phyloP scores from a whole-genome alignment of 2,329 filamentous ascomycete species.

The Pseudocercospora musae region DNA sequence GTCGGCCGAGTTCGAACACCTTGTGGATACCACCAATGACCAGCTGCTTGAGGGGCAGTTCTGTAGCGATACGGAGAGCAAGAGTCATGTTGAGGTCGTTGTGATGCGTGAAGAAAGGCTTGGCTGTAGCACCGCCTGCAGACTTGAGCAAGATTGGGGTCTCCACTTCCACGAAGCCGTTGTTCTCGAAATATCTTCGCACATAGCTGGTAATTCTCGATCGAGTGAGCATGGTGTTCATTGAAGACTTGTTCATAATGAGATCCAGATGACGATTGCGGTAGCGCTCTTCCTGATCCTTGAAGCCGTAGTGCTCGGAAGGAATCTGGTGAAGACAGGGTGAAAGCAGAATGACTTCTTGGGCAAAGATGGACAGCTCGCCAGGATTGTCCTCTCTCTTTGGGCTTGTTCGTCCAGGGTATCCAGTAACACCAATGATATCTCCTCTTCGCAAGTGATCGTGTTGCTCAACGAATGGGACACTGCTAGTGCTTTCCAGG shows the following conservation, averaged over 20 bases:
- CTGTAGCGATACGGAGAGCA: conserved; percentile 91
- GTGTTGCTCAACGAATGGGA: conserved; percentile 82
- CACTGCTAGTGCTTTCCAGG: conserved; percentile 67
- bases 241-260: conserved; percentile 89
- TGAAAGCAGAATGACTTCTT: conserved; percentile 77
- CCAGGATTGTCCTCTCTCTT: conserved; percentile 70
- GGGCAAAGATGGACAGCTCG: conserved; percentile 90
- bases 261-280: conserved; percentile 92
- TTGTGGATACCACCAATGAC: conserved; percentile 91
- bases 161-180: conserved; percentile 88
- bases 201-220: conserved; percentile 87
- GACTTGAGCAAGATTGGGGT: conserved; percentile 98
- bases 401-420: conserved; percentile 79
- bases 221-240: conserved; percentile 79
- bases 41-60: conserved; percentile 94
- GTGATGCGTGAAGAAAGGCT: conserved; percentile 92
- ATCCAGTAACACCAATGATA: conserved; percentile 83
- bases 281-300: conserved; percentile 90
- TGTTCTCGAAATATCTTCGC: conserved; percentile 78
- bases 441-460: conserved; percentile 86
- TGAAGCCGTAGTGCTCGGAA: conserved; percentile 88
- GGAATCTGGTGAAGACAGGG: conserved; percentile 91
- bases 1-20: conserved; percentile 92
- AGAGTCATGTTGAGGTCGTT: conserved; percentile 94
- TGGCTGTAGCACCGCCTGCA: conserved; percentile 90